Percentiles rank a stretch among this genome's conserved stretches.
These are phyloP conservation scores for Meyerozyma carpophila DNA, from an alignment of 1,139 yeast species.

Conservation along the genomic window DNA sequence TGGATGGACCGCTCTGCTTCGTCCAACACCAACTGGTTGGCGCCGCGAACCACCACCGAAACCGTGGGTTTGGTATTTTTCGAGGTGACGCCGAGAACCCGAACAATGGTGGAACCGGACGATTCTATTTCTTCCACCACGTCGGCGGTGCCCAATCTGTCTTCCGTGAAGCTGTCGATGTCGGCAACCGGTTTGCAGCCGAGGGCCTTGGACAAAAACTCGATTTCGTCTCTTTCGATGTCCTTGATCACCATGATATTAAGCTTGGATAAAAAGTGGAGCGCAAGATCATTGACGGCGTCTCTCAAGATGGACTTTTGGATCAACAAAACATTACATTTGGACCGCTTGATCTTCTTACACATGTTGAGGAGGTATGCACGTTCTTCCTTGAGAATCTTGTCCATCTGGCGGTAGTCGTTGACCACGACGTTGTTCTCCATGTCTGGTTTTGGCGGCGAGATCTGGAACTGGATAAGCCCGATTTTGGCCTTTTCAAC, in stretches of 20 bases:
- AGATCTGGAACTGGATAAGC: constrained; percentile 87
- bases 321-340: constrained; percentile 88
- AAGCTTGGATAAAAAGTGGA: constrained; percentile 88
- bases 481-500: constrained; percentile 93
- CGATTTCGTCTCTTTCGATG: constrained; percentile 94
- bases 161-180: constrained; percentile 86
- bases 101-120: constrained; percentile 87
- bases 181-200: constrained; percentile 98
- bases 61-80: constrained; percentile 71
- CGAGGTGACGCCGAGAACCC: constrained; percentile 72
- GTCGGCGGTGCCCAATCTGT: constrained; percentile 87
- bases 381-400: constrained; percentile 94
- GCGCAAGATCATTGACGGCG: constrained; percentile 93
- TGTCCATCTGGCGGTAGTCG: constrained; percentile 98
- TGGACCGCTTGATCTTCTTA: constrained; percentile 93
- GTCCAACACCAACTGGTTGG: constrained; percentile 81
- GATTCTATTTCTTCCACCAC: constrained; percentile 88
- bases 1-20: constrained; percentile 96
- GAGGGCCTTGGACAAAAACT: constrained; percentile 82
- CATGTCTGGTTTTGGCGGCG: constrained; percentile 99
- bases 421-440: constrained; percentile 96
- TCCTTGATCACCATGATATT: constrained; percentile 93
- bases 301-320: constrained; percentile 95
- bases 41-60: constrained; percentile 91
- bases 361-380: constrained; percentile 90